Conservation (phyloP, 106 monocot genomes). For the Phalaenopsis equestris region DNA sequence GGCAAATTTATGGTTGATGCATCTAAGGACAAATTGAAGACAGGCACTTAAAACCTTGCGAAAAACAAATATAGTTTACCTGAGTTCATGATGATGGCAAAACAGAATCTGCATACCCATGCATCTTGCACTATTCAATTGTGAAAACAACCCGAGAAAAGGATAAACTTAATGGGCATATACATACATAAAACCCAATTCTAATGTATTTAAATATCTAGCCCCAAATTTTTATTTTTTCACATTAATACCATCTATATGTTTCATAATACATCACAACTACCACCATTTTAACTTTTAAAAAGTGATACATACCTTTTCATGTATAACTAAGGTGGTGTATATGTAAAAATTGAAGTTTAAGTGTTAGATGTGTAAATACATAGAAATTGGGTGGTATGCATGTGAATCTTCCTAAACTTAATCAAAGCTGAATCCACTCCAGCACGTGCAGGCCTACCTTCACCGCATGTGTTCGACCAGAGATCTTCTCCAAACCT, state of each 20-base stretch:
- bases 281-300: no score
- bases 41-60: neutral
- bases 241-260: no score
- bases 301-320: no score
- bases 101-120: neutral
- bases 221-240: no score
- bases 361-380: no score
- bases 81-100: neutral
- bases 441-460: constrained; percentile 16
- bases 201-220: no score
- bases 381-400: no score
- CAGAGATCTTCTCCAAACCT: constrained; percentile 90
- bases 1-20: neutral
- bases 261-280: no score
- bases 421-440: neutral
- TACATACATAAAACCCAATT: no score
- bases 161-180: neutral
- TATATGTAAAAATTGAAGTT: no score
- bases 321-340: no score
- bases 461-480: constrained; percentile 92
- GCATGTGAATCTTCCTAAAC: no score
- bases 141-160: neutral
- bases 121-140: neutral
- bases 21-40: neutral
- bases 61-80: neutral